Percentiles rank a stretch among this genome's conserved stretches.
Conservation (phyloP, 495 filamentous ascomycete species). For the Penicillium subrubescens region DNA sequence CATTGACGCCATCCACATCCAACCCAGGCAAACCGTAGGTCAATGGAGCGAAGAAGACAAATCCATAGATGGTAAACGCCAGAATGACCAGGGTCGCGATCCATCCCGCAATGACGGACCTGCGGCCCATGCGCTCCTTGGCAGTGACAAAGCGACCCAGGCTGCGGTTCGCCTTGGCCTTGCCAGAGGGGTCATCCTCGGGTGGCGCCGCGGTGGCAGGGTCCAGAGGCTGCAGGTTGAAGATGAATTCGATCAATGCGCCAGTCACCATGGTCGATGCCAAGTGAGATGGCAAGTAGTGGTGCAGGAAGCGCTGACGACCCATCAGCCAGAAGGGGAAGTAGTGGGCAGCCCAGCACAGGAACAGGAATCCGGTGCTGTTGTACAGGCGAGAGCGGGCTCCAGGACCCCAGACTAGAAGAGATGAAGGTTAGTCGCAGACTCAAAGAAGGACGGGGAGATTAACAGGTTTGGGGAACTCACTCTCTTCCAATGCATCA, state of each 20-base stretch:
- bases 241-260: conserved; percentile 96
- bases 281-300: conserved; percentile 85
- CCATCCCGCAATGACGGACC: conserved; percentile 79
- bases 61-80: conserved; percentile 69
- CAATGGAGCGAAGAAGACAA: conserved; percentile 90
- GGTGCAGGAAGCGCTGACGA: conserved; percentile 73
- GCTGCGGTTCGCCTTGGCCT: conserved; percentile 36
- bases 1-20: conserved; percentile 73
- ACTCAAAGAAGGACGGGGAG: no score
- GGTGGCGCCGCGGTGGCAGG: conserved; percentile 42
- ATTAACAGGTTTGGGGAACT: conserved; percentile 46
- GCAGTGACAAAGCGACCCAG: conserved; percentile 61
- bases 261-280: conserved; percentile 91
- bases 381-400: conserved; percentile 94
- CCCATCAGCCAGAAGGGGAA: conserved; percentile 77
- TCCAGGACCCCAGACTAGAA: conserved; percentile 58
- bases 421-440: conserved; percentile 9
- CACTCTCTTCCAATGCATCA: conserved; percentile 91
- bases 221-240: conserved; percentile 76
- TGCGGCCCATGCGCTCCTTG: conserved; percentile 75
- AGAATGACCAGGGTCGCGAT: conserved; percentile 72
- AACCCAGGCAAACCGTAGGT: conserved; percentile 97
- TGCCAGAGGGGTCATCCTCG: conserved; percentile 51
- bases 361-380: conserved; percentile 98
- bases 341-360: conserved; percentile 77